phyloP scores from a whole-genome alignment of 2,329 filamentous ascomycete species.

The Calonectria montana region DNA sequence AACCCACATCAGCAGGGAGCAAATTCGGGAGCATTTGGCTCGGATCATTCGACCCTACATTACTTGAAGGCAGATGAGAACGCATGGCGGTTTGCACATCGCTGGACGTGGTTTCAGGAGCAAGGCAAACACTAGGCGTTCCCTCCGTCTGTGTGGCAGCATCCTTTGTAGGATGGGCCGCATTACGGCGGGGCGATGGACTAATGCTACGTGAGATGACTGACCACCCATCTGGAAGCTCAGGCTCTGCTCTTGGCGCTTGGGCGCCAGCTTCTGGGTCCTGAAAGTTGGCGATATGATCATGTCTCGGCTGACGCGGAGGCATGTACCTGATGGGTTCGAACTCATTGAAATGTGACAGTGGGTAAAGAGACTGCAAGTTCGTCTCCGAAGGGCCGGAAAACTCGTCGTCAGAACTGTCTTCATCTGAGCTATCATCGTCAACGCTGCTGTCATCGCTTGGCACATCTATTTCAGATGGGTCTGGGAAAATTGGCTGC shows the following conservation, averaged over 20 bases:
- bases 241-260: neutral
- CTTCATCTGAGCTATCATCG: neutral
- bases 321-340: neutral
- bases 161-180: too few relatives aligned
- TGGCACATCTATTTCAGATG: neutral
- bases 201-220: too few relatives aligned
- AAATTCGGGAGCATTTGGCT: neutral
- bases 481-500: too few relatives aligned
- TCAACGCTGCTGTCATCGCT: too few relatives aligned
- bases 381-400: neutral
- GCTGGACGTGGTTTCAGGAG: neutral
- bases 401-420: neutral
- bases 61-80: neutral
- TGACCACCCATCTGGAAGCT: neutral
- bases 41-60: neutral
- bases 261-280: neutral
- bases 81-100: too few relatives aligned
- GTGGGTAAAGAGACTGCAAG: neutral
- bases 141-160: neutral
- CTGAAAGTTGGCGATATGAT: too few relatives aligned
- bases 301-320: neutral
- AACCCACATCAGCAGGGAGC: neutral
- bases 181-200: neutral
- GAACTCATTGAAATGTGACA: neutral
- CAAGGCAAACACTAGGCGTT: neutral